These are phyloP conservation scores for Pterocarpus santalinus DNA, from an alignment of 306 rosid species.

Conservation along the genomic window DNA sequence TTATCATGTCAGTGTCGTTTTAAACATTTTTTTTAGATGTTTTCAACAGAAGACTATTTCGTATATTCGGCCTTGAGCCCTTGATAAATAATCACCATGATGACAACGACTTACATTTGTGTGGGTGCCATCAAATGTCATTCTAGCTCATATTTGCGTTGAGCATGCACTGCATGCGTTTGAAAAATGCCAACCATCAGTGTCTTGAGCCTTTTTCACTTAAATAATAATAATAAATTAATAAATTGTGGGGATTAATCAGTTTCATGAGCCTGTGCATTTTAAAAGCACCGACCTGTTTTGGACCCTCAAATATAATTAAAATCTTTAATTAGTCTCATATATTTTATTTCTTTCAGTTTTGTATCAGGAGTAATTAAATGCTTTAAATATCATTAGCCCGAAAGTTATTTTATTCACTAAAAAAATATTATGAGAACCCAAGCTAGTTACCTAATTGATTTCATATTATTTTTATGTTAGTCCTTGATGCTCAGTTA, in stretches of 20 bases:
- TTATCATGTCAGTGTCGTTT: too few species aligned
- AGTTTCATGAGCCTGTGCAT: background rate
- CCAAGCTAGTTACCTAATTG: too few species aligned
- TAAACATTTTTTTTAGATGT: too few species aligned
- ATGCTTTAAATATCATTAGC: too few species aligned
- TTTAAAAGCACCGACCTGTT: background rate
- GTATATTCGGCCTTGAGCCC: background rate
- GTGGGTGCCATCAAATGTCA: background rate
- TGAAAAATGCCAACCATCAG: background rate
- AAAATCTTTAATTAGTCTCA: too few species aligned
- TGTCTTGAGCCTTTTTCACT: background rate
- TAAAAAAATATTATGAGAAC: too few species aligned
- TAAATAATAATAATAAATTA: too few species aligned
- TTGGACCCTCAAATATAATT: background rate
- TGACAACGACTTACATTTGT: background rate
- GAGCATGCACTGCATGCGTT: background rate
- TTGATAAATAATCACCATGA: slow-evolving; percentile 1
- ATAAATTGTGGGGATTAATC: background rate
- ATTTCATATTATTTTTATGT: too few species aligned
- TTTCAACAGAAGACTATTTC: background rate
- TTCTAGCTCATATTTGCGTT: background rate
- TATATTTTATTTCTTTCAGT: too few species aligned
- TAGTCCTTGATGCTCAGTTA: too few species aligned
- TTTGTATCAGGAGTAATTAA: too few species aligned
- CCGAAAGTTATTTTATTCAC: too few species aligned